Conservation (phyloP, 1,284 basidiomycete genomes). For the Puccinia polysora region DNA sequence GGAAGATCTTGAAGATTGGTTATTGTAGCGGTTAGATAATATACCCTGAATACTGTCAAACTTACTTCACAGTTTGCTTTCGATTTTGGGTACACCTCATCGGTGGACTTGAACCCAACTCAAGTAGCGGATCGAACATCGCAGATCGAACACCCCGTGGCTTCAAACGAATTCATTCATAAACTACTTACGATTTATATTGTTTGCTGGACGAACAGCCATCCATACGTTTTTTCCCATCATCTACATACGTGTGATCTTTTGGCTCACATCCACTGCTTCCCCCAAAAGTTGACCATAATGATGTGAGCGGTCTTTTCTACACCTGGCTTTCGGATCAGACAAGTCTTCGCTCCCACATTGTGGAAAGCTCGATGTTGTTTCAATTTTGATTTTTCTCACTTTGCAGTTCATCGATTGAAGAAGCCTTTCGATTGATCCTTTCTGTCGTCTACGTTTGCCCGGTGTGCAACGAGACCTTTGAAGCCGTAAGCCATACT, state of each 20-base stretch:
- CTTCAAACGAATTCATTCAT: too few species aligned
- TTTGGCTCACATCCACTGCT: background rate
- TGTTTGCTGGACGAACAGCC: too few species aligned
- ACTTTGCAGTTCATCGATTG: background rate
- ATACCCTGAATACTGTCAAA: background rate
- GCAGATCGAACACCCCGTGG: too few species aligned
- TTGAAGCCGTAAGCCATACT: background rate
- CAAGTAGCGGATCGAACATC: too few species aligned
- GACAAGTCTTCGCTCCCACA: too few species aligned
- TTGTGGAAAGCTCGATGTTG: too few species aligned
- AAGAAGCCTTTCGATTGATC: background rate
- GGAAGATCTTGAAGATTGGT: background rate
- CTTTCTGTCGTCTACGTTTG: slow-evolving; percentile 4
- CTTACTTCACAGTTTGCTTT: background rate
- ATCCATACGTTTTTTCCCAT: background rate
- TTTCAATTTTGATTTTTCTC: background rate
- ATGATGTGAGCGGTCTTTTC: background rate
- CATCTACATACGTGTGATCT: background rate
- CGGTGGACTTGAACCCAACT: too few species aligned
- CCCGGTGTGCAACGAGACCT: background rate
- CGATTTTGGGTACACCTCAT: background rate
- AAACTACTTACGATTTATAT: too few species aligned
- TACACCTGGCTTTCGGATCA: background rate
- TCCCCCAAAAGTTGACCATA: background rate
- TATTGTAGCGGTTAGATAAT: background rate